Conservation (phyloP, 208 protist species). For the Crithidia bombi region DNA sequence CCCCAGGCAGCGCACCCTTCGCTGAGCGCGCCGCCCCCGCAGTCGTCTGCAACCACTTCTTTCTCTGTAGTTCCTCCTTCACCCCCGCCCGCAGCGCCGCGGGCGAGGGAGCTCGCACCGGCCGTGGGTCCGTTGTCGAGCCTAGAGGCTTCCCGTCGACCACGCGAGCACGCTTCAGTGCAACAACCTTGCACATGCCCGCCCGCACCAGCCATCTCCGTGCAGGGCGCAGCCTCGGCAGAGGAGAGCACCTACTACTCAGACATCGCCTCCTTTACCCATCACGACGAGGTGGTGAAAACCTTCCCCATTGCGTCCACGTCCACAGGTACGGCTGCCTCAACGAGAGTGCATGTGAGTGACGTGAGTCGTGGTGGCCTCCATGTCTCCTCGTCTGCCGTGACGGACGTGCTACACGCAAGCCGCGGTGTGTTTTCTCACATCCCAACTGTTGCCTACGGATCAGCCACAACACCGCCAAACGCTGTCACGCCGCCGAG, state of each 20-base stretch:
- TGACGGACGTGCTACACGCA: neutral
- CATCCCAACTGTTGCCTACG: neutral
- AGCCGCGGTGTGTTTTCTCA: neutral
- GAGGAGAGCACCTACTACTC: constrained; percentile 39
- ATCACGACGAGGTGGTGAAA: too few species aligned
- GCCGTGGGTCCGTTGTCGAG: too few species aligned
- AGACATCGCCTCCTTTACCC: constrained; percentile 33
- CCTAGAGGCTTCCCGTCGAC: too few species aligned
- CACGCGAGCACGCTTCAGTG: neutral
- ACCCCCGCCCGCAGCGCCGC: too few species aligned
- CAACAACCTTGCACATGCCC: neutral
- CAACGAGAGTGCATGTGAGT: too few species aligned
- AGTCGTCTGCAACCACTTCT: too few species aligned
- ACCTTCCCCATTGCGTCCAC: too few species aligned
- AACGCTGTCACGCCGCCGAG: neutral
- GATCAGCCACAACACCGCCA: neutral
- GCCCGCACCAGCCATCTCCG: neutral
- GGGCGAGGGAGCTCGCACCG: too few species aligned
- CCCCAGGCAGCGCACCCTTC: neutral
- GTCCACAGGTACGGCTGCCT: too few species aligned
- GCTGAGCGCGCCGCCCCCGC: too few species aligned
- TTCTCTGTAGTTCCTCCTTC: too few species aligned
- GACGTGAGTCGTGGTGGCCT: neutral
- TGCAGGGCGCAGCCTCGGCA: neutral
- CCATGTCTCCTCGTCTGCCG: neutral